These are phyloP conservation scores for Lactarius quietus DNA, from an alignment of 768 basidiomycete species.

Conservation along the genomic window DNA sequence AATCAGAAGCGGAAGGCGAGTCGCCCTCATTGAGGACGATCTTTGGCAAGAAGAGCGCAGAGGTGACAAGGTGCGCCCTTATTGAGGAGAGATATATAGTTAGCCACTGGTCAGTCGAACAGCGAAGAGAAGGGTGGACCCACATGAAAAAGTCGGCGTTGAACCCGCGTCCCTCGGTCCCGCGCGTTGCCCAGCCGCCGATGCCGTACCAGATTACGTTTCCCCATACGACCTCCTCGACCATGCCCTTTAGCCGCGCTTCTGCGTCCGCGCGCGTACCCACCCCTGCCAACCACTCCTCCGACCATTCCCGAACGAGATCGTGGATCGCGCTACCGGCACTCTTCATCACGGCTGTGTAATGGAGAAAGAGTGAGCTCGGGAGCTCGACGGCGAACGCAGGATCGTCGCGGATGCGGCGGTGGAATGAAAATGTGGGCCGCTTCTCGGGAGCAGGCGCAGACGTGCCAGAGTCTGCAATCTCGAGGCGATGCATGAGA, in stretches of 20 bases:
- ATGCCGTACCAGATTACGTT: slow-evolving; percentile 53
- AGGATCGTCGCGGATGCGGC: slow-evolving; percentile 50
- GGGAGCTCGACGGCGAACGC: slow-evolving; percentile 27
- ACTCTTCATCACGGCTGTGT: slow-evolving; percentile 21
- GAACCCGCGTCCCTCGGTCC: slow-evolving; percentile 35
- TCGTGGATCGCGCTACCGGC: slow-evolving; percentile 23
- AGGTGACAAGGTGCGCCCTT: slow-evolving; percentile 68
- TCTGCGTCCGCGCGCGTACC: slow-evolving; percentile 14
- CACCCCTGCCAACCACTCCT: slow-evolving; percentile 9
- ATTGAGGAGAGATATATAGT: neutral
- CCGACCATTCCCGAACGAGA: slow-evolving; percentile 26
- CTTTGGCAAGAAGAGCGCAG: slow-evolving; percentile 56
- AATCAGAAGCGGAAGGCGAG: slow-evolving; percentile 1
- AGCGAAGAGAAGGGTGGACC: slow-evolving; percentile 31
- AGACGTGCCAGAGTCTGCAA: neutral
- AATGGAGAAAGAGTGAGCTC: neutral
- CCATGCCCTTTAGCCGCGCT: slow-evolving; percentile 43
- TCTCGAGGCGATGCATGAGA: slow-evolving; percentile 28
- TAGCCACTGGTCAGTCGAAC: neutral
- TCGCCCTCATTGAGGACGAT: slow-evolving; percentile 34
- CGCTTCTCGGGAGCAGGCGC: slow-evolving; percentile 38
- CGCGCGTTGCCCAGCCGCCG: slow-evolving; percentile 44
- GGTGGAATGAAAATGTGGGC: slow-evolving; percentile 44
- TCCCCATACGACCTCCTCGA: slow-evolving; percentile 60
- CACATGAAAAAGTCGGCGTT: slow-evolving; percentile 59